These are phyloP conservation scores for Botryobasidium botryosum DNA, from an alignment of 768 basidiomycete species.

Conservation along the genomic window DNA sequence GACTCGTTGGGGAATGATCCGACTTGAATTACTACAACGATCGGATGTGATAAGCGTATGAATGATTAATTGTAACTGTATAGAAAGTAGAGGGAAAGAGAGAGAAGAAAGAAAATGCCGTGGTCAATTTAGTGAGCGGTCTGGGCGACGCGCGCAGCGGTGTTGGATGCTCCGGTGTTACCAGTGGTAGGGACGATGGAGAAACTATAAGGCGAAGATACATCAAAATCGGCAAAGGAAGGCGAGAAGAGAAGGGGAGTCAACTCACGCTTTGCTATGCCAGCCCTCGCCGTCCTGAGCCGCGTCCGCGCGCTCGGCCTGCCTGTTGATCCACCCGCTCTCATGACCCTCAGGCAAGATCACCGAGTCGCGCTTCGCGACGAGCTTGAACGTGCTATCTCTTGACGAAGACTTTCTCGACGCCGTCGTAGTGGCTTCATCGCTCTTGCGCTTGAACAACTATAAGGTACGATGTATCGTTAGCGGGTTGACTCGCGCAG, in stretches of 20 bases:
- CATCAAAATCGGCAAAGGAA: background rate
- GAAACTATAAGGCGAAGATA: constrained; percentile 1
- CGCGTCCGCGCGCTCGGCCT: constrained; percentile 28
- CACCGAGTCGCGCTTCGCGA: constrained; percentile 49
- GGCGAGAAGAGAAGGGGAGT: background rate
- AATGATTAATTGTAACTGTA: too few relatives aligned
- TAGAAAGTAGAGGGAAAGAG: too few relatives aligned
- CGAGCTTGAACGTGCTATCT: constrained; percentile 66
- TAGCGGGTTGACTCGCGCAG: background rate
- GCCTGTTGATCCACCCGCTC: constrained; percentile 52
- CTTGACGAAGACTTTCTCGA: constrained; percentile 26
- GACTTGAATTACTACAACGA: too few relatives aligned
- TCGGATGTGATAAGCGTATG: too few relatives aligned
- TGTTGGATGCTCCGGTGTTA: too few relatives aligned
- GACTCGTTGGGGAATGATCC: too few relatives aligned
- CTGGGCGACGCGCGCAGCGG: too few relatives aligned
- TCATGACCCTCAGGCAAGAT: constrained; percentile 51
- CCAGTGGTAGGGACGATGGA: too few relatives aligned
- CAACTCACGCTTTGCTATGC: constrained; percentile 31
- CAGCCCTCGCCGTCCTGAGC: constrained; percentile 31
- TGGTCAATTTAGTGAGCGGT: too few relatives aligned
- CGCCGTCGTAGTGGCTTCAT: constrained; percentile 27
- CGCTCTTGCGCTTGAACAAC: constrained; percentile 45
- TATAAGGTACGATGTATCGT: constrained; percentile 14
- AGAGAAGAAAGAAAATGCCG: too few relatives aligned